Evolutionary conservation across 495 filamentous ascomycete genomes (phyloP).

Genomic region (Hypoxylon lienhwacheense): DNA sequence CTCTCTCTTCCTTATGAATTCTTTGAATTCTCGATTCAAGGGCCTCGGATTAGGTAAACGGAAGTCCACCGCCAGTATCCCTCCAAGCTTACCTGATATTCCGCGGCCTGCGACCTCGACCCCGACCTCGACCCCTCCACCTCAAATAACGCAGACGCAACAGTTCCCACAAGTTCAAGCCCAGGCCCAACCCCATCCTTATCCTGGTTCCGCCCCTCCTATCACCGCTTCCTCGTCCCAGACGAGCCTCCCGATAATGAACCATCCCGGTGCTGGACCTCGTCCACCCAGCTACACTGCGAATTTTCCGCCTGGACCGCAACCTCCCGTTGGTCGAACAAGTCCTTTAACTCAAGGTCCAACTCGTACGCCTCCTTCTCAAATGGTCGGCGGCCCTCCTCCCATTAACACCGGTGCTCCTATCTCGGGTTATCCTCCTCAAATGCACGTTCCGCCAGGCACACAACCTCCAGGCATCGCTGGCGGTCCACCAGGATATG

Average conservation of each 20-base stretch:
- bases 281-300: slow-evolving; percentile 77
- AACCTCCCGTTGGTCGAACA: slow-evolving; percentile 53
- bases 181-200: slow-evolving; percentile 41
- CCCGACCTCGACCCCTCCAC: slow-evolving; percentile 47
- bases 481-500: slow-evolving; percentile 53
- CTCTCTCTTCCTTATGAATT: slow-evolving; percentile 57
- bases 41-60: slow-evolving; percentile 61
- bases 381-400: slow-evolving; percentile 70
- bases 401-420: slow-evolving; percentile 68
- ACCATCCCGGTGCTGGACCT: slow-evolving; percentile 57
- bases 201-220: slow-evolving; percentile 47
- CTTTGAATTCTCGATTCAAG: slow-evolving; percentile 63
- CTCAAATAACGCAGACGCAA: slow-evolving; percentile 51
- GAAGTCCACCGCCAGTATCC: slow-evolving; percentile 54
- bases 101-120: slow-evolving; percentile 45
- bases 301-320: slow-evolving; percentile 61
- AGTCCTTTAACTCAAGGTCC: slow-evolving; percentile 52
- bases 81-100: slow-evolving; percentile 39
- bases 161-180: slow-evolving; percentile 34
- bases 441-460: slow-evolving; percentile 54
- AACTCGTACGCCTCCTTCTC: slow-evolving; percentile 56
- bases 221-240: slow-evolving; percentile 51
- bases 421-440: slow-evolving; percentile 56
- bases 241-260: slow-evolving; percentile 58
- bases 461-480: slow-evolving; percentile 51